phyloP scores from a whole-genome alignment of 1,284 basidiomycete genomes.

The Neolentinus lepideus region DNA sequence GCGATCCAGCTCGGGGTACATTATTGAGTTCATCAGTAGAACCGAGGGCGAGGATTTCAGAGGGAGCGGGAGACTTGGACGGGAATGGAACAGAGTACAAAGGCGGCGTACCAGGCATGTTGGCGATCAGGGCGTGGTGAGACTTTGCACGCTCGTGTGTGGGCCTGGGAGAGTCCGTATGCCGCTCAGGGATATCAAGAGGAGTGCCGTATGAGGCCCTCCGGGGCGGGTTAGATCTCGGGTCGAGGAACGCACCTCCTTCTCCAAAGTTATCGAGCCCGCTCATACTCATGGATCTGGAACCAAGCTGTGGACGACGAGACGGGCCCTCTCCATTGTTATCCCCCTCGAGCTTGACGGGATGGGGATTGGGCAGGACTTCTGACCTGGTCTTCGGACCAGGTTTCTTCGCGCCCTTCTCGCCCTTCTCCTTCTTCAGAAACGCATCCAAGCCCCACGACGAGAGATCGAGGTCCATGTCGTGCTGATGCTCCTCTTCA shows the following conservation, averaged over 20 bases:
- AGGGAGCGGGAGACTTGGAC: not conserved
- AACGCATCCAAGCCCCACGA: constrained; percentile 79
- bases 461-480: constrained; percentile 68
- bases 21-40: not conserved
- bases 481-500: constrained; percentile 37
- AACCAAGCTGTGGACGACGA: constrained; percentile 24
- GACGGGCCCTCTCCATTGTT: constrained; percentile 12
- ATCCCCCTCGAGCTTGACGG: constrained; percentile 16
- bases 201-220: constrained; percentile 46
- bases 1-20: constrained; percentile 21
- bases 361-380: constrained; percentile 42
- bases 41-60: not conserved
- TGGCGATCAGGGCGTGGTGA: constrained; percentile 41
- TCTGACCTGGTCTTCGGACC: constrained; percentile 40
- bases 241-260: constrained; percentile 37
- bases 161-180: constrained; percentile 15
- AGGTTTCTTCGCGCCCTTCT: constrained; percentile 32
- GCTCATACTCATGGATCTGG: constrained; percentile 59
- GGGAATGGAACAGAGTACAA: constrained; percentile 60
- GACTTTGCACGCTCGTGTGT: constrained; percentile 36
- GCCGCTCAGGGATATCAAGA: constrained; percentile 42
- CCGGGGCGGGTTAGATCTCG: constrained; percentile 20
- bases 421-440: constrained; percentile 54
- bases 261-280: constrained; percentile 45
- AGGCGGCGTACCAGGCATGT: constrained; percentile 32